Evolutionary conservation across 2,329 filamentous ascomycete genomes (phyloP).

Genomic region (Xylariaceae sp.): DNA sequence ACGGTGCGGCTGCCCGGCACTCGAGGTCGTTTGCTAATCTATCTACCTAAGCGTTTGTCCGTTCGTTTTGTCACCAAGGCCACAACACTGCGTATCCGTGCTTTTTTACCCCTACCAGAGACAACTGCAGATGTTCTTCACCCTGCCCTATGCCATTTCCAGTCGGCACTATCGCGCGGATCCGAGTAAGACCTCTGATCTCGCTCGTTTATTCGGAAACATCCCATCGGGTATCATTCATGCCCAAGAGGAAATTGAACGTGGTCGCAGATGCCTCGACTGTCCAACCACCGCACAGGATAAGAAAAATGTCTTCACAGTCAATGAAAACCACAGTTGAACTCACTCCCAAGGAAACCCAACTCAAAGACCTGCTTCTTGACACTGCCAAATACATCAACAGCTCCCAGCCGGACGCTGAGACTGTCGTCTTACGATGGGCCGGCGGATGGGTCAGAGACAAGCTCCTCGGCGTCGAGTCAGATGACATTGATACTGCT

Average conservation of each 20-base stretch:
- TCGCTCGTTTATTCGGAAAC: neutral
- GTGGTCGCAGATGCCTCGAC: conserved; percentile 16
- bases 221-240: conserved; percentile 12
- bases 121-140: neutral
- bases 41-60: too few relatives aligned
- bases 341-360: conserved; percentile 65
- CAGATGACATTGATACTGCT: conserved; percentile 78
- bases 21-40: too few relatives aligned
- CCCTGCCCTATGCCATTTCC: conserved; percentile 4
- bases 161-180: neutral
- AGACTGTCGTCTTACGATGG: conserved; percentile 64
- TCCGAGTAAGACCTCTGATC: neutral
- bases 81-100: too few relatives aligned
- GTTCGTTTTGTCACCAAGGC: too few relatives aligned
- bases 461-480: conserved; percentile 66
- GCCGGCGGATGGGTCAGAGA: conserved; percentile 86
- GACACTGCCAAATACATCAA: conserved; percentile 73
- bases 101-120: too few relatives aligned
- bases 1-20: too few relatives aligned
- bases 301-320: conserved; percentile 29
- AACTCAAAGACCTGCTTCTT: conserved; percentile 69
- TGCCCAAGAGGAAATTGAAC: conserved; percentile 30
- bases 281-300: conserved; percentile 19
- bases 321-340: conserved; percentile 34
- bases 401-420: conserved; percentile 39